Evolutionary conservation across 345 rosid genomes (phyloP), one percentile per base, ranked within the genome.

Genomic region (Bretschneidera sinensis): DNA sequence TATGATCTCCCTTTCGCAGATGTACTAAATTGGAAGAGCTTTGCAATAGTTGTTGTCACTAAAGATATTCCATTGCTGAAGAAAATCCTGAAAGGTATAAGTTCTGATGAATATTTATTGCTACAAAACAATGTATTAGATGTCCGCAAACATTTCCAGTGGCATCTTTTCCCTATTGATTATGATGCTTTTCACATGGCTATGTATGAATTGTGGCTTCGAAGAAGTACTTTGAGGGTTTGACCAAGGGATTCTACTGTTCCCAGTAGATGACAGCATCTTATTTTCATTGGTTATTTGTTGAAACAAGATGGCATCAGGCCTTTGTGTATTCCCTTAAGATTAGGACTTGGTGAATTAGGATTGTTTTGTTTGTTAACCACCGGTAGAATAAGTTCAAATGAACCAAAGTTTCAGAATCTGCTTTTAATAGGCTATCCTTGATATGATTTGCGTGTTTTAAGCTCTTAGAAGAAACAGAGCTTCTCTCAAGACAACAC

Each of bases 141-240:
- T 76, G 84, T 73, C 18, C 67, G 81, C 50, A 78, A 76, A 71
- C 81, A 83, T 71, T 83, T 80, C 60, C 76, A 69, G 72, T 83
- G 85, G 88, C 78, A 78, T 57, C 43, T 55, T 24, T 64, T 73
- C 13, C 77, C 85, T 0, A 47, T 70, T 2, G 81, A 80, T 63
- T 78, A 78, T 18, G 85, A 81, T 48, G 79, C 83, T 3, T 80
- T 80, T 67, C 54, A 61, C 72, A 80, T 74, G 83, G 80, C 74
- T 17, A 80, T 83, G 80, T 80, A 74, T 59, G 82, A 83, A 43
- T 24, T 80, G 54, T 83, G 88, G 88, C 83, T 83, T 3, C 67
- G 83, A 10, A 49, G 83, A 54, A 73, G 69, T 70, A 61, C 75
- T 39, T 45, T 74, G 21, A 68, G 70, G 72, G 48, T 74, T 24